Evolutionary conservation across 2,329 filamentous ascomycete species (phyloP).

Genomic region (Penicillium brevicompactum): DNA sequence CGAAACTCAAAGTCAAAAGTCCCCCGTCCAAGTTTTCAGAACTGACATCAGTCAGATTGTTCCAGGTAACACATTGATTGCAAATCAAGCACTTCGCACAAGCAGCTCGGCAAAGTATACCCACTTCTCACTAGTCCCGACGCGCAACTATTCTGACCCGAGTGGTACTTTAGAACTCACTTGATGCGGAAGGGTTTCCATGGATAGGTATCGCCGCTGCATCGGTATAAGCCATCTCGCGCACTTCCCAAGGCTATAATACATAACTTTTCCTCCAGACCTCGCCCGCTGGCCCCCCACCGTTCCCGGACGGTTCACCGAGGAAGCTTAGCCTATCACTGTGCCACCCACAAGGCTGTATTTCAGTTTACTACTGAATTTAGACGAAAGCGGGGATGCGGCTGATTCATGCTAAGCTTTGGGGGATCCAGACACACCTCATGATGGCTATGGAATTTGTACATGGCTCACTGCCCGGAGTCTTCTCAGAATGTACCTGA

Average conservation of each 20-base stretch:
- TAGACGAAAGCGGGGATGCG: background rate
- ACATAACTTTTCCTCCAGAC: background rate
- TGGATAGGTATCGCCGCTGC: background rate
- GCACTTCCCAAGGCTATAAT: background rate
- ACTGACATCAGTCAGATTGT: background rate
- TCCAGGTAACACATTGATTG: background rate
- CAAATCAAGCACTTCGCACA: background rate
- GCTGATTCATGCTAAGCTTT: background rate
- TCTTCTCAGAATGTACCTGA: too few relatives aligned
- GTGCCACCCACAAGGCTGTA: background rate
- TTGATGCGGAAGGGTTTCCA: background rate
- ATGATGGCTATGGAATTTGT: too few relatives aligned
- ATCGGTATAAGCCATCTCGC: background rate
- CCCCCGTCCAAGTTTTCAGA: background rate
- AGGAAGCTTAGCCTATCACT: background rate
- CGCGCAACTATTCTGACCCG: too few relatives aligned
- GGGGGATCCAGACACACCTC: background rate
- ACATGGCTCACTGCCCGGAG: too few relatives aligned
- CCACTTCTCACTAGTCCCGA: background rate
- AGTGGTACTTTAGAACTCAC: background rate
- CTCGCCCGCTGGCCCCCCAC: background rate
- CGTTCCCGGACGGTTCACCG: background rate
- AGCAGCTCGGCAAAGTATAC: background rate
- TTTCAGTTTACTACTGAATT: background rate
- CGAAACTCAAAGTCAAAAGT: background rate